Evolutionary conservation across 2,329 filamentous ascomycete species (phyloP).

Genomic region (Lasiodiplodia citricola): DNA sequence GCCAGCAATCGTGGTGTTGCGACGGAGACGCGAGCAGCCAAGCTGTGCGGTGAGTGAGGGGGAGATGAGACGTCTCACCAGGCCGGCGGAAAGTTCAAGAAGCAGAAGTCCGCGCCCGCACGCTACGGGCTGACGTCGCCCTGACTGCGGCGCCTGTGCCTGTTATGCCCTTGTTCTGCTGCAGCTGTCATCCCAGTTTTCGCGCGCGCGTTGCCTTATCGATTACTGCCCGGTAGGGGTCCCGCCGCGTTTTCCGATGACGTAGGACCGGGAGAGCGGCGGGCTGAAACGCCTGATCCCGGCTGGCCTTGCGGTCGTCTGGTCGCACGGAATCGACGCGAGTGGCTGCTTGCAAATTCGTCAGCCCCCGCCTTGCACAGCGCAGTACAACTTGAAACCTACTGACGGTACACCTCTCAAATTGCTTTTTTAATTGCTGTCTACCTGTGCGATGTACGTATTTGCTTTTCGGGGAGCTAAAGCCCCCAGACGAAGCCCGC

Average conservation of each 20-base stretch:
- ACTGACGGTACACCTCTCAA: background rate
- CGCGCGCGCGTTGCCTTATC: background rate
- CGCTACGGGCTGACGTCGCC: background rate
- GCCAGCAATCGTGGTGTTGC: background rate
- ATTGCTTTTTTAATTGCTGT: background rate
- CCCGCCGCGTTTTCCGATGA: background rate
- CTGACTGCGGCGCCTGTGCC: background rate
- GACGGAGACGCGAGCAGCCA: background rate
- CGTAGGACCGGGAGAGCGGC: constrained; percentile 8
- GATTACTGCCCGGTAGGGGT: background rate
- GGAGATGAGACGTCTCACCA: background rate
- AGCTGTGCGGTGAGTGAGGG: background rate
- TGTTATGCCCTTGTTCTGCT: background rate
- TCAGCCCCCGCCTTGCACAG: background rate
- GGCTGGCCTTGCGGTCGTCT: background rate
- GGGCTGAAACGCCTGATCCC: too few species aligned
- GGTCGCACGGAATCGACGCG: constrained; percentile 1
- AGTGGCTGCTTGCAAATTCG: background rate
- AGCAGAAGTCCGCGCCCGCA: background rate
- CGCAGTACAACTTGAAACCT: background rate
- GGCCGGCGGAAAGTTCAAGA: background rate
- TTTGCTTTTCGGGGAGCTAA: background rate
- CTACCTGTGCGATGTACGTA: background rate
- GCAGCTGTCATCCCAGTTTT: constrained; percentile 15
- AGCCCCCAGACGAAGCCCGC: background rate